These are phyloP conservation scores for Auxenochlorella pyrenoidosa DNA, from an alignment of 139 green algal species.

Conservation along the genomic window DNA sequence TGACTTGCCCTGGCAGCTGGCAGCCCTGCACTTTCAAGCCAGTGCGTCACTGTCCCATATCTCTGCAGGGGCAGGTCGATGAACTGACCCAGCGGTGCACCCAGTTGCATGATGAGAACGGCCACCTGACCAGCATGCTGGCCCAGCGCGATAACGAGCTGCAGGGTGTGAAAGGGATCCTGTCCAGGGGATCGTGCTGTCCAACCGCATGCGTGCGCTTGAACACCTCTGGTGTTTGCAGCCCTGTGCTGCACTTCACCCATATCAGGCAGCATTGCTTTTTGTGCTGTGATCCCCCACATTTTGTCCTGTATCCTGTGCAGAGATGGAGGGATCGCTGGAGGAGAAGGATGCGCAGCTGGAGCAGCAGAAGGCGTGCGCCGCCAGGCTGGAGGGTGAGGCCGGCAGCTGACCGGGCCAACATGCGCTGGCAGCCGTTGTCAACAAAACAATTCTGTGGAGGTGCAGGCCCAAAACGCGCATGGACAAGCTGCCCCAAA, in stretches of 20 bases:
- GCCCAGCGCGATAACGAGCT: conserved; percentile 37
- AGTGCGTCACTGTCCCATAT: not conserved
- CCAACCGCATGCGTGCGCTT: not conserved
- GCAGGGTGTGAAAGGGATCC: not conserved
- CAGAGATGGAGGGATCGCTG: conserved; percentile 22
- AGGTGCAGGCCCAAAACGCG: too few relatives aligned
- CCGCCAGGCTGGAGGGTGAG: not conserved
- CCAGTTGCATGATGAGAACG: conserved; percentile 19
- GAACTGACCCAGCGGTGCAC: conserved; percentile 9
- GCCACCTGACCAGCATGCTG: conserved; percentile 16
- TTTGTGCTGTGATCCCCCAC: too few relatives aligned
- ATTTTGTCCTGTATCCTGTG: not conserved
- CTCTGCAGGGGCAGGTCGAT: not conserved
- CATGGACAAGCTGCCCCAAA: too few relatives aligned
- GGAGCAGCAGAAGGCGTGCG: not conserved
- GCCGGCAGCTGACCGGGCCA: not conserved
- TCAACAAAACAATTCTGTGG: too few relatives aligned
- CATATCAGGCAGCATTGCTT: too few relatives aligned
- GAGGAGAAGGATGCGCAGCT: conserved; percentile 12
- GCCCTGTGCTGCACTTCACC: not conserved
- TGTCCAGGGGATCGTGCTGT: not conserved
- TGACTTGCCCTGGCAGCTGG: too few relatives aligned
- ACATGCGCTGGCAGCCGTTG: too few relatives aligned
- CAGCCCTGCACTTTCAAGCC: not conserved
- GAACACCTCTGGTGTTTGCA: not conserved